Evolutionary conservation across 176 grass and related monocot genomes (phyloP).

Genomic region (Triticum turgidum): DNA sequence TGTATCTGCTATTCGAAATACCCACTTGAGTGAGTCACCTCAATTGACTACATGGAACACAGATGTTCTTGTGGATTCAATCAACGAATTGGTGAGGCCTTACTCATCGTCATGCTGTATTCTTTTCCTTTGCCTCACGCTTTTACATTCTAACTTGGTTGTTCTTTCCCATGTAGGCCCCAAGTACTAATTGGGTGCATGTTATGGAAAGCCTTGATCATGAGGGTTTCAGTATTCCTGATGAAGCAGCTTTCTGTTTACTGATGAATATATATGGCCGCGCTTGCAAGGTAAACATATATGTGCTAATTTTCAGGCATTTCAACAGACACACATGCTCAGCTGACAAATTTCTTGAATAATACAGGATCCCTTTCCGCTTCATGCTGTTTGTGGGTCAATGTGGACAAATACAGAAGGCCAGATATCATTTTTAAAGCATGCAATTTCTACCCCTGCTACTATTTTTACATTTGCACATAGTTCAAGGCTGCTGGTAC

Average conservation of each 20-base stretch:
- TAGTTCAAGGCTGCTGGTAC: conserved; percentile 53
- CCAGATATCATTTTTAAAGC: conserved; percentile 72
- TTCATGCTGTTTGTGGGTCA: conserved; percentile 81
- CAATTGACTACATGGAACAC: conserved; percentile 62
- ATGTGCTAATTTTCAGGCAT: background rate
- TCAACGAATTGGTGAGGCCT: conserved; percentile 73
- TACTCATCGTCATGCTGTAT: conserved; percentile 5
- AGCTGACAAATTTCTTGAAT: conserved; percentile 37
- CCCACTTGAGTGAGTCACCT: conserved; percentile 42
- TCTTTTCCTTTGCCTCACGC: conserved; percentile 11
- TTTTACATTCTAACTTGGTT: conserved; percentile 27
- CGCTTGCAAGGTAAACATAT: conserved; percentile 59
- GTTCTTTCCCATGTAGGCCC: conserved; percentile 50
- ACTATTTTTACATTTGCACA: conserved; percentile 77
- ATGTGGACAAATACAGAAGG: conserved; percentile 86
- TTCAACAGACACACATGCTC: conserved; percentile 13
- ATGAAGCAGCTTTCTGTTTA: conserved; percentile 64
- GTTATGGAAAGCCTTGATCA: conserved; percentile 86
- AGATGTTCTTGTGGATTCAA: conserved; percentile 69
- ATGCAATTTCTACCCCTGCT: conserved; percentile 52
- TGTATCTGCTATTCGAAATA: conserved; percentile 59
- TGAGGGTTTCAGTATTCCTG: conserved; percentile 75
- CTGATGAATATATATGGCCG: conserved; percentile 67
- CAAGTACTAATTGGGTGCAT: conserved; percentile 66
- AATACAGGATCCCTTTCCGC: conserved; percentile 76